phyloP scores from a whole-genome alignment of 345 rosid genomes.

The Leavenworthia alabamica region DNA sequence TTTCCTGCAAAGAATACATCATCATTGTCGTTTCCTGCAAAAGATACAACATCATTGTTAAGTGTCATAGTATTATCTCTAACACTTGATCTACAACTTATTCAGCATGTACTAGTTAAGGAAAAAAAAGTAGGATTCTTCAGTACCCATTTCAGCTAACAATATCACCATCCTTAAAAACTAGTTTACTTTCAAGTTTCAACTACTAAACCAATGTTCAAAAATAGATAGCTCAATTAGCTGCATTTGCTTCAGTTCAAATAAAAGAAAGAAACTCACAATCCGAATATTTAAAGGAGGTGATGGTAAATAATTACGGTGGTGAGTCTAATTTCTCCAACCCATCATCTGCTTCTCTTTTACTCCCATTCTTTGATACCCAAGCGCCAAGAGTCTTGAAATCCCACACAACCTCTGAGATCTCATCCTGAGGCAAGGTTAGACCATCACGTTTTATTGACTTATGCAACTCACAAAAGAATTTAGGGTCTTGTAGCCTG shows the following conservation, averaged over 20 bases:
- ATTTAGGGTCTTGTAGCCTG: conserved; percentile 70
- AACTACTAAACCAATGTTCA: background rate
- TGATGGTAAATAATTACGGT: conserved; percentile 2
- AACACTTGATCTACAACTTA: conserved; percentile 3
- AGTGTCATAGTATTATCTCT: background rate
- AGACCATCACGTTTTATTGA: conserved; percentile 58
- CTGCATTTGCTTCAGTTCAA: background rate
- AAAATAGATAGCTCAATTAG: background rate
- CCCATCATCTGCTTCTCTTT: conserved; percentile 29
- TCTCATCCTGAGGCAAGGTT: conserved; percentile 81
- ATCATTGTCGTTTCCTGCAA: too few relatives aligned
- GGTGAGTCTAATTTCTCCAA: conserved; percentile 13
- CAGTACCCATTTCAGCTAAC: background rate
- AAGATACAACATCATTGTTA: conserved; percentile 3
- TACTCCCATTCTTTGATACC: conserved; percentile 38
- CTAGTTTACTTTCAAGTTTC: background rate
- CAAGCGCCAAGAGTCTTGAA: conserved; percentile 74
- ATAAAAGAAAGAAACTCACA: conserved; percentile 38
- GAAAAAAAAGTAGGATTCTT: background rate
- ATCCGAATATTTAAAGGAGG: conserved; percentile 4
- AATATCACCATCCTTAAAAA: background rate
- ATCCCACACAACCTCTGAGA: conserved; percentile 79
- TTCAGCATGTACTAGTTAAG: background rate
- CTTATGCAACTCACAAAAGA: conserved; percentile 62
- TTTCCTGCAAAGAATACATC: conserved; percentile 46